phyloP scores from a whole-genome alignment of 2,329 filamentous ascomycete species.

The Alternaria longipes region DNA sequence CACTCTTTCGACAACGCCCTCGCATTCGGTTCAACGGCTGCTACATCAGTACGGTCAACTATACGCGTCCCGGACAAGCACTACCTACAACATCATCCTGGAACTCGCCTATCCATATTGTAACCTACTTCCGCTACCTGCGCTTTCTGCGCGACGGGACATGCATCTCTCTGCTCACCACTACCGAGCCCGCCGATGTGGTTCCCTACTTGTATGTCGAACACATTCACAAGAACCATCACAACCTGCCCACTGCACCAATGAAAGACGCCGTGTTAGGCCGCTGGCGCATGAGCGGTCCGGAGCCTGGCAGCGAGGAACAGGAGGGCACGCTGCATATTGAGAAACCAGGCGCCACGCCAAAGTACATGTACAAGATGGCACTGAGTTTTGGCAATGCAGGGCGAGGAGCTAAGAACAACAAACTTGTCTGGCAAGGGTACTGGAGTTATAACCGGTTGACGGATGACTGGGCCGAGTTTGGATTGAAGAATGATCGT shows the following conservation, averaged over 20 bases:
- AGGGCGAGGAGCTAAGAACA: constrained; percentile 72
- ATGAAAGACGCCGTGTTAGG: constrained; percentile 75
- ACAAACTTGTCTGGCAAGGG: constrained; percentile 86
- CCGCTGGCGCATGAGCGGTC: constrained; percentile 71
- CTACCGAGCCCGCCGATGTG: constrained; percentile 82
- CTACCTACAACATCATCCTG: constrained; percentile 77
- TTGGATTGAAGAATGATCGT: constrained; percentile 70
- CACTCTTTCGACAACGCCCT: constrained; percentile 82
- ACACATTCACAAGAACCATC: constrained; percentile 62
- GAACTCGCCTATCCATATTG: constrained; percentile 85
- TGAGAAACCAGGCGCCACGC: constrained; percentile 83
- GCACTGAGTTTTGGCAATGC: constrained; percentile 75
- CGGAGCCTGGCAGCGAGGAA: constrained; percentile 39
- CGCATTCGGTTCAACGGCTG: constrained; percentile 93
- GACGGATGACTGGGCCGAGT: constrained; percentile 91
- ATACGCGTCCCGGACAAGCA: constrained; percentile 81
- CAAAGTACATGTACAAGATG: constrained; percentile 87
- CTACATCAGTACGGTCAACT: constrained; percentile 97
- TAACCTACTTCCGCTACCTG: constrained; percentile 97
- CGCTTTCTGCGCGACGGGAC: constrained; percentile 93
- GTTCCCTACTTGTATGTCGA: constrained; percentile 83
- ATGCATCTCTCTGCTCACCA: constrained; percentile 81
- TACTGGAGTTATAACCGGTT: constrained; percentile 91
- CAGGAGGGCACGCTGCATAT: constrained; percentile 66
- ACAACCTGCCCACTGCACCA: constrained; percentile 59